Base-by-base conservation (phyloP, 176 grass and related monocot genomes). In the Neostapfia colusana region DNA sequence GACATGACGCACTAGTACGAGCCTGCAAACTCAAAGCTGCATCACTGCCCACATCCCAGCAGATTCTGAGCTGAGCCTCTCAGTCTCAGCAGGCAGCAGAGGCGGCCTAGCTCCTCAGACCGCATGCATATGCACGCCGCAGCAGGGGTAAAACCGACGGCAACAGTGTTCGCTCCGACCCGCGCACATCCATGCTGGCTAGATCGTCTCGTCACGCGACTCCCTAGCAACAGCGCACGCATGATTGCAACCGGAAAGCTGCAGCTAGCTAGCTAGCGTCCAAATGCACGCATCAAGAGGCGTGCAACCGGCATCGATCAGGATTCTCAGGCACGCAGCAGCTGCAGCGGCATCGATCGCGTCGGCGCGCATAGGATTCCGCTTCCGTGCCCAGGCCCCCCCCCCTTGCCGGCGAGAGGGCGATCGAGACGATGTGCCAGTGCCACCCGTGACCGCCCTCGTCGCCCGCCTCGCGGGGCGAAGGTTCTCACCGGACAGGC, bases 251-350 rank as follows among this genome's bases (percentile, higher is more conserved):
- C 75, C 38, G 39, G 8, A 83, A 63, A 69, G 69, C 69, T 79
- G 80, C 16, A 25, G 58, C 53, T 44, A 88, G 40, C 59, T 11
- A 25, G 58, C 53, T 44, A 88, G 40, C 59, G 27, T 79, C 75
- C 75, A 83, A 75, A 63, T 20, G 63, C 86, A 74, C 75, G 63
- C 80, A 83, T 79, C 85, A 67, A 67, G 83, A 78, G 74, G 58
- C 45, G 44, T 35, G 60, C 59, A 1, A 62, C 46, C 56, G 42
- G 74, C 74, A 11, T 56, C n/a, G n/a, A n/a, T n/a, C 48, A 73
- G 5, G 27, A 16, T 63, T 26, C 26, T 26, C 26, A 31, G 49
- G 31, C 31, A 9, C 38, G 38, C 50, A 25, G 1, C 50, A 44
- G 9, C n/a, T n/a, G n/a, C 42, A 44, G 21, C 71, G 3, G 31